Evolutionary conservation across 2,329 filamentous ascomycete species (phyloP), one percentile per base, ranked within the genome.

Genomic region (Akanthomyces uredinophilus): DNA sequence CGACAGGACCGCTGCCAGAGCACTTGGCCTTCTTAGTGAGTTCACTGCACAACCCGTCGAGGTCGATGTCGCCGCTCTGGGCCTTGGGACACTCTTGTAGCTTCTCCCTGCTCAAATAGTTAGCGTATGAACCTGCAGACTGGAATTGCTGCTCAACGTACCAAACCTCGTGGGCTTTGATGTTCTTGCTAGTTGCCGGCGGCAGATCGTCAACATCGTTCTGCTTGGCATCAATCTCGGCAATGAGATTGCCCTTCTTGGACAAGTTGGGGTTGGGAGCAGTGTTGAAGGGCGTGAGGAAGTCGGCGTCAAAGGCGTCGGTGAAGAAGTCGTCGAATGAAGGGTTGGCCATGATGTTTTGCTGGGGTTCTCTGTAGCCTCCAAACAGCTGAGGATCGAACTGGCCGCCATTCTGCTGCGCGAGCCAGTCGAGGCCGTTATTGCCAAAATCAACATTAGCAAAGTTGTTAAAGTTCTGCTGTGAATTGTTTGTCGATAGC

Each of bases 11-110:
- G 20, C 83, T 89, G 68, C 96, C 91, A 0, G 92, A 96, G 75
- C 95, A 99, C 72, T 94, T 95, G 63, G 95, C 95, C 79, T 99
- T 99, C 73, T 93, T 91, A 66, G 94, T 91, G 16, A 99, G 85
- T 72, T 99, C 93, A 5, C 89, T 90, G 78, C 95, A 99, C 27
- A 99, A 83, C 39, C 89, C 87, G 71, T 99, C 95, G 54, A 99
- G 89, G 68, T 99, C 95, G 66, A 98, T 92, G 68, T 96, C 93
- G 68, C 93, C 93, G 63, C 86, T 90, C 71, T 93, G 90, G 68
- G 96, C 95, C 73, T 90, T 92, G 64, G 92, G 88, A 74, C 92
- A 96, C 41, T 84, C 86, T 78, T 96, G 91, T 24, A 97, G 77
- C 77, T 91, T 92, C 75, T 96, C 92, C 95, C 94, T 97, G 71